phyloP scores from a whole-genome alignment of 1,284 basidiomycete species.

The Melanopsichium pennsylvanicum region DNA sequence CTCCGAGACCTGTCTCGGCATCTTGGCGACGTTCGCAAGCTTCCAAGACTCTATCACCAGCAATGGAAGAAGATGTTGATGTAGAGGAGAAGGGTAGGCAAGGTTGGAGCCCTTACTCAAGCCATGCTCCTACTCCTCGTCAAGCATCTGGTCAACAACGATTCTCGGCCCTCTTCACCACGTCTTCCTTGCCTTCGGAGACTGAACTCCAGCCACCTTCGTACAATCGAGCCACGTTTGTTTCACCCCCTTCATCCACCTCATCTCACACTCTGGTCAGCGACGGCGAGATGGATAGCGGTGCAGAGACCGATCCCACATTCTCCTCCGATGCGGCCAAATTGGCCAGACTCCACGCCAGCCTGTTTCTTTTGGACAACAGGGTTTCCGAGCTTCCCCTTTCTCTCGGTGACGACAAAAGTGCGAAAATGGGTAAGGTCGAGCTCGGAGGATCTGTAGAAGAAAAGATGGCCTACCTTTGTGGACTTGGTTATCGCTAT shows the following conservation, averaged over 20 bases:
- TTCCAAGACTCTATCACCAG: background rate
- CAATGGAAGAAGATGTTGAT: constrained; percentile 5
- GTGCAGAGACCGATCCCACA: background rate
- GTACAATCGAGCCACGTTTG: background rate
- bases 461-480: constrained; percentile 44
- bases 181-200: too few species aligned
- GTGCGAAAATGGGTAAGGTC: background rate
- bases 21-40: background rate
- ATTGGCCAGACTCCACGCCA: constrained; percentile 32
- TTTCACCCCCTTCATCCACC: constrained; percentile 5
- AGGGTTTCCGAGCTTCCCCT: constrained; percentile 17
- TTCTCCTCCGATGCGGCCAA: constrained; percentile 26
- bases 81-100: constrained; percentile 1
- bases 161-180: background rate
- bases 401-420: constrained; percentile 3
- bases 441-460: constrained; percentile 16
- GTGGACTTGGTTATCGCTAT: constrained; percentile 34
- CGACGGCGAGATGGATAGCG: constrained; percentile 5
- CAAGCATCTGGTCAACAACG: constrained; percentile 5
- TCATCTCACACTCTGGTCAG: constrained; percentile 24
- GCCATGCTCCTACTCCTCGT: constrained; percentile 20
- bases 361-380: constrained; percentile 18
- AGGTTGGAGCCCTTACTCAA: constrained; percentile 37
- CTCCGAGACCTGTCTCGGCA: background rate
- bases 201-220: too few species aligned